Evolutionary conservation across 441 rosid genomes (phyloP).

Genomic region (Corymbia citriodora): DNA sequence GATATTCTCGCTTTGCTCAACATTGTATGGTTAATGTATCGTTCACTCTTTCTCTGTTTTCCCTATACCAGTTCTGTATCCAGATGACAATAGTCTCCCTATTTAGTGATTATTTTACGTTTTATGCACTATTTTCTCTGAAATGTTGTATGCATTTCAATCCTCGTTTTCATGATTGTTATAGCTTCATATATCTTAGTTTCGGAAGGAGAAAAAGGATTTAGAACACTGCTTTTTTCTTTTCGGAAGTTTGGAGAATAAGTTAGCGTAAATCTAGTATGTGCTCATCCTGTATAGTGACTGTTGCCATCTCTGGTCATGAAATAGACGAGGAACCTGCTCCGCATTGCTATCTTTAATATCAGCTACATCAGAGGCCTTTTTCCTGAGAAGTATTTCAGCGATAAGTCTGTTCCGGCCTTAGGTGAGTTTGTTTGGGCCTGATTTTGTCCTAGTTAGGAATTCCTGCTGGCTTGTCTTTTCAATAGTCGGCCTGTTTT

Average conservation of each 20-base stretch:
- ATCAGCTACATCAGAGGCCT: slow-evolving; percentile 96
- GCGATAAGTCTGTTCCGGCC: slow-evolving; percentile 92
- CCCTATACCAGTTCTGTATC: background rate
- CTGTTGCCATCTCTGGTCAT: background rate
- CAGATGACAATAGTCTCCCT: background rate
- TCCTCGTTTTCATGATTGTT: background rate
- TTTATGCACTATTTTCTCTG: background rate
- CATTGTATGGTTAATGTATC: background rate
- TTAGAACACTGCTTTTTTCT: background rate
- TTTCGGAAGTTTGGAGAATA: background rate
- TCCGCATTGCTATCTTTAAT: slow-evolving; percentile 92
- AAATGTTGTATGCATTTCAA: background rate
- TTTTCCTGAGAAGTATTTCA: slow-evolving; percentile 94
- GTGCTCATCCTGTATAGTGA: background rate
- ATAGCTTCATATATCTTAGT: background rate
- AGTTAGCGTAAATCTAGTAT: background rate
- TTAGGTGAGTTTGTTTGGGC: slow-evolving; percentile 32
- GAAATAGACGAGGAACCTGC: slow-evolving; percentile 73
- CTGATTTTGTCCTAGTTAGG: background rate
- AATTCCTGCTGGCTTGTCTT: background rate
- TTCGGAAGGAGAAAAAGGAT: background rate
- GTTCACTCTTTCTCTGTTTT: background rate
- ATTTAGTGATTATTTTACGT: background rate
- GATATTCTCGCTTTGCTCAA: background rate
- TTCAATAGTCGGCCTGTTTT: background rate